Evolutionary conservation across 306 rosid species (phyloP).

Genomic region (Cicer judaicum): DNA sequence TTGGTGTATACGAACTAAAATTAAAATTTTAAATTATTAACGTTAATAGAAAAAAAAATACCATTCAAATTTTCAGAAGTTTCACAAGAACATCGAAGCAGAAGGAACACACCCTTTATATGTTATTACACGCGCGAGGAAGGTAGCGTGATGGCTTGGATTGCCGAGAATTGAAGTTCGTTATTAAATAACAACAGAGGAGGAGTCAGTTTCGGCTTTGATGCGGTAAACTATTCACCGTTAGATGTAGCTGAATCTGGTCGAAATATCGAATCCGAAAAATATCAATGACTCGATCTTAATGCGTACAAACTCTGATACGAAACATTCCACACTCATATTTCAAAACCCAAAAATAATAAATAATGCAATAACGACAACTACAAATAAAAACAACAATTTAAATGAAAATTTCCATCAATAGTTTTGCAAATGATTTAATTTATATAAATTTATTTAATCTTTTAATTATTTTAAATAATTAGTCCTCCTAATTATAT

Average conservation of each 20-base stretch:
- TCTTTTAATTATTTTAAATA: no score
- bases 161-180: conserved; percentile 40
- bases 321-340: conserved; percentile 36
- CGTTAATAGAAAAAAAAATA: no score
- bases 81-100: conserved; percentile 12
- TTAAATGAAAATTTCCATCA: background rate
- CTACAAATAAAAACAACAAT: background rate
- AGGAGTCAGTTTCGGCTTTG: conserved; percentile 35
- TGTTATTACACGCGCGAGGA: conserved; percentile 16
- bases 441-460: no score
- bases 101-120: conserved; percentile 21
- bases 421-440: no score
- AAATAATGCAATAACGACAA: background rate
- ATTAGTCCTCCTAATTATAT: no score
- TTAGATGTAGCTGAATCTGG: background rate
- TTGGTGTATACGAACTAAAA: no score
- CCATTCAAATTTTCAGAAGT: conserved; percentile 2
- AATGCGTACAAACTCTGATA: conserved; percentile 37
- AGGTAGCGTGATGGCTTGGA: conserved; percentile 31
- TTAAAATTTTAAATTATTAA: no score
- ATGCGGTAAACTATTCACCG: conserved; percentile 29
- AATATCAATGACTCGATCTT: conserved; percentile 44
- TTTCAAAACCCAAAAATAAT: conserved; percentile 10
- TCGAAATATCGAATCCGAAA: background rate
- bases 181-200: conserved; percentile 43